Conservation (phyloP, 2,329 filamentous ascomycete species). For the Periconia digitata region DNA sequence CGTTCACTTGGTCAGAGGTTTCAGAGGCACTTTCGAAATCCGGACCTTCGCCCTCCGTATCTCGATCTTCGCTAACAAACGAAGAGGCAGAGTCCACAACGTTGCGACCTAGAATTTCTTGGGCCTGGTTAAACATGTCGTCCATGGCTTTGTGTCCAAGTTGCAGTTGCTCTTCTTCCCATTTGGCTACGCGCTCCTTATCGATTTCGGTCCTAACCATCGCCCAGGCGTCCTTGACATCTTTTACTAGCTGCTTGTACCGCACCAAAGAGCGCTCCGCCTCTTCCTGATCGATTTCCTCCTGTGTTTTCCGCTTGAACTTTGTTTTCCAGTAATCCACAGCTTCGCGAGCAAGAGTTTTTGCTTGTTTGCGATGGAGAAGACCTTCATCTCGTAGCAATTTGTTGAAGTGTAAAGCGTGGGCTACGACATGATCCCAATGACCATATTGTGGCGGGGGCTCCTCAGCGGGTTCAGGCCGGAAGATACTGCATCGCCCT, state of each 20-base stretch:
- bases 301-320: constrained; percentile 56
- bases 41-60: constrained; percentile 44
- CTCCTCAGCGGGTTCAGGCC: constrained; percentile 72
- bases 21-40: constrained; percentile 48
- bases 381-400: constrained; percentile 78
- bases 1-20: constrained; percentile 41
- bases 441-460: constrained; percentile 82
- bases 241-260: constrained; percentile 71
- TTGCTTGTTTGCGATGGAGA: constrained; percentile 75
- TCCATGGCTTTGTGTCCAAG: constrained; percentile 66
- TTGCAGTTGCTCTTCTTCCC: constrained; percentile 62
- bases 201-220: constrained; percentile 61
- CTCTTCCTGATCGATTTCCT: constrained; percentile 81
- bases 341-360: constrained; percentile 76
- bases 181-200: constrained; percentile 56
- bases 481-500: constrained; percentile 70
- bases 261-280: constrained; percentile 65
- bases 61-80: constrained; percentile 42
- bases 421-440: constrained; percentile 78
- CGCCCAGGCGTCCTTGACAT: constrained; percentile 64
- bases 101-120: constrained; percentile 44
- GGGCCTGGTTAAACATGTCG: constrained; percentile 71
- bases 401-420: constrained; percentile 77
- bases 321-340: constrained; percentile 72
- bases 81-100: constrained; percentile 40